Percentiles rank a stretch among this genome's conserved stretches.
phyloP scores from a whole-genome alignment of 2,329 filamentous ascomycete species.

The Apiospora arundinis region DNA sequence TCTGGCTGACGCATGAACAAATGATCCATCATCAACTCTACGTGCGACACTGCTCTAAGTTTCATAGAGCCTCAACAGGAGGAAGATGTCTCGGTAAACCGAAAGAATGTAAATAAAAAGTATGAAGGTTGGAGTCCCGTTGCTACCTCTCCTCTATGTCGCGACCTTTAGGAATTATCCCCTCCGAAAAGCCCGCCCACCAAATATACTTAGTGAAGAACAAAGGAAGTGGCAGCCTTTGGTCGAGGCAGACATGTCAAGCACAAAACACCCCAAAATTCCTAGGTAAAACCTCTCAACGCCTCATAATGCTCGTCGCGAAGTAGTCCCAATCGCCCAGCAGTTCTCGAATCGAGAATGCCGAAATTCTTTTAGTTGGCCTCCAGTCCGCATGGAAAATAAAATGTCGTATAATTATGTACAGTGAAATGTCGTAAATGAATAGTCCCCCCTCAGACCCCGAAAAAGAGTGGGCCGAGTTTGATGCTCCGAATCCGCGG shows the following conservation, averaged over 20 bases:
- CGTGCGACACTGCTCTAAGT: not conserved
- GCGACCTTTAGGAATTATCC: not conserved
- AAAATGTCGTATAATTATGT: conserved; percentile 34
- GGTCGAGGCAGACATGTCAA: not conserved
- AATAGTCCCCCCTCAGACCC: conserved; percentile 19
- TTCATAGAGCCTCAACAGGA: not conserved
- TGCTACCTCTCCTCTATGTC: conserved; percentile 6
- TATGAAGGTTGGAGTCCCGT: not conserved
- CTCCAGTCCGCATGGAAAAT: not conserved
- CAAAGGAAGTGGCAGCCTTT: not conserved
- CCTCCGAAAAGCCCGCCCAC: not conserved
- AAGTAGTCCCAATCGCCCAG: not conserved
- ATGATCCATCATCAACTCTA: no score
- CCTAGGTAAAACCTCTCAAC: not conserved
- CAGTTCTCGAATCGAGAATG: not conserved
- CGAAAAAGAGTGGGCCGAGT: conserved; percentile 11
- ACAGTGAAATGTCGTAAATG: conserved; percentile 39
- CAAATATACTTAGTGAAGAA: not conserved
- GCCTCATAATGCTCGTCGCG: not conserved
- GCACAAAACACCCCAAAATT: not conserved
- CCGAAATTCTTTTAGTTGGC: not conserved
- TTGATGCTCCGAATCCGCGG: not conserved
- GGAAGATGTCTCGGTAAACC: not conserved
- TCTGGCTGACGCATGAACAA: not conserved
- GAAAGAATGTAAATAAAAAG: not conserved